Evolutionary conservation across 2,329 filamentous ascomycete genomes (phyloP).

Genomic region (Xylaria sp.): DNA sequence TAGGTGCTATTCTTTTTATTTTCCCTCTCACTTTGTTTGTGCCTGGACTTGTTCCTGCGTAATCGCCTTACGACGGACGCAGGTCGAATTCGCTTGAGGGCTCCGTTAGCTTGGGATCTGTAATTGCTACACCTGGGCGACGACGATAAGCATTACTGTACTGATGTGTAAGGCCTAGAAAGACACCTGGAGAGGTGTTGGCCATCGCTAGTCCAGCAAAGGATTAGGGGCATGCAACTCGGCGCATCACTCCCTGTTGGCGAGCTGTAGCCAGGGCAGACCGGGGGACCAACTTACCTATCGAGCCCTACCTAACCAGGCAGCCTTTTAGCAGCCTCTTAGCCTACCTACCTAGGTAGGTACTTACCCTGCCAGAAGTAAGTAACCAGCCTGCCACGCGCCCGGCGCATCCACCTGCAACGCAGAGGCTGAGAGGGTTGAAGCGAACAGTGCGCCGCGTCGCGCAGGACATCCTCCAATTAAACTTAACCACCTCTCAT

Average conservation of each 20-base stretch:
- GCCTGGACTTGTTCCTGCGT: slow-evolving; percentile 17
- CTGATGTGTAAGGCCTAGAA: slow-evolving; percentile 13
- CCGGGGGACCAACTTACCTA: too few relatives aligned
- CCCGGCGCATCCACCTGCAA: slow-evolving; percentile 14
- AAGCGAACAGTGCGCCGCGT: slow-evolving; percentile 11
- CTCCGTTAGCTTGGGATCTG: slow-evolving; percentile 25
- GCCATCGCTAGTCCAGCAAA: slow-evolving; percentile 10
- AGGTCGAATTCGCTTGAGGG: slow-evolving; percentile 24
- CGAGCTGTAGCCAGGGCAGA: slow-evolving; percentile 14
- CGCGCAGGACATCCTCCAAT: slow-evolving; percentile 19
- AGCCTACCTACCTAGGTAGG: slow-evolving; percentile 5
- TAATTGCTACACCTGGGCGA: not conserved
- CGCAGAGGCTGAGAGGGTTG: slow-evolving; percentile 16
- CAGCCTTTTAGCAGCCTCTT: slow-evolving; percentile 4
- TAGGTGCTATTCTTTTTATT: not conserved
- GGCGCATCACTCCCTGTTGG: slow-evolving; percentile 11
- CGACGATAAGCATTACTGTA: not conserved
- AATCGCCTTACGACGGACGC: slow-evolving; percentile 27
- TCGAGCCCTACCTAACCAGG: not conserved
- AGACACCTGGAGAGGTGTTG: not conserved
- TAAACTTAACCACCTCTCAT: slow-evolving; percentile 14
- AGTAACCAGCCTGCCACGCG: slow-evolving; percentile 19
- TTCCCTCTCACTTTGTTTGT: not conserved
- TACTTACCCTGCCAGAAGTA: slow-evolving; percentile 13
- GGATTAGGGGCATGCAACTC: slow-evolving; percentile 10